These are phyloP conservation scores for Lactarius sanguifluus DNA, from an alignment of 768 basidiomycete species.

Conservation along the genomic window DNA sequence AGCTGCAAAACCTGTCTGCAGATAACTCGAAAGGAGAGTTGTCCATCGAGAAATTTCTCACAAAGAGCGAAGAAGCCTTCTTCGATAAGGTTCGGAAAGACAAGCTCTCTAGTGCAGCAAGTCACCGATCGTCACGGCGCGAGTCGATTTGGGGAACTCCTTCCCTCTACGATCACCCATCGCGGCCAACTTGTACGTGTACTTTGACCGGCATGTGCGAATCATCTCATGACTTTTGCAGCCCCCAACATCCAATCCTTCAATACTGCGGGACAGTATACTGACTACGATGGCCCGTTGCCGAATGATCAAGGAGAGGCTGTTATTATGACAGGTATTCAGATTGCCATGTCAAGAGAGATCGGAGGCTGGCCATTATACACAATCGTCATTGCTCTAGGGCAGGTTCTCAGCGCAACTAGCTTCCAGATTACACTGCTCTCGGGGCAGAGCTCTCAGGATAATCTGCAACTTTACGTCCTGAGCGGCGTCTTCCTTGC, in stretches of 20 bases:
- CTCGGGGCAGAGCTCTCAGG: constrained; percentile 82
- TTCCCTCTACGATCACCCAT: constrained; percentile 49
- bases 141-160: constrained; percentile 83
- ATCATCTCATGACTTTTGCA: constrained; percentile 24
- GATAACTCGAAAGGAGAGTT: constrained; percentile 90
- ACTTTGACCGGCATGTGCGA: constrained; percentile 30
- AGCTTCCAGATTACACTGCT: constrained; percentile 94
- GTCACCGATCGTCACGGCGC: constrained; percentile 71
- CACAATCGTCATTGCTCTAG: constrained; percentile 82
- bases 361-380: constrained; percentile 89
- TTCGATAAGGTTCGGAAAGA: constrained; percentile 89
- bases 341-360: constrained; percentile 80
- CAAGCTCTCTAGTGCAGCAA: constrained; percentile 79
- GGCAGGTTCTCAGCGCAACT: constrained; percentile 88
- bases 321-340: constrained; percentile 78
- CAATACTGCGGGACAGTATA: constrained; percentile 42
- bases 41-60: constrained; percentile 87
- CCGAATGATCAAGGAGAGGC: constrained; percentile 48
- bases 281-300: constrained; percentile 48
- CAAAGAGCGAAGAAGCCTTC: constrained; percentile 92
- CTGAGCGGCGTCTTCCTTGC: constrained; percentile 87
- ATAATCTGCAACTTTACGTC: constrained; percentile 81
- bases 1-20: constrained; percentile 70
- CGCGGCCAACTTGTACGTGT: constrained; percentile 72
- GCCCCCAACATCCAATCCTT: constrained; percentile 51